Evolutionary conservation across 1,139 yeast species (phyloP).

Genomic region (Pichia sp.): DNA sequence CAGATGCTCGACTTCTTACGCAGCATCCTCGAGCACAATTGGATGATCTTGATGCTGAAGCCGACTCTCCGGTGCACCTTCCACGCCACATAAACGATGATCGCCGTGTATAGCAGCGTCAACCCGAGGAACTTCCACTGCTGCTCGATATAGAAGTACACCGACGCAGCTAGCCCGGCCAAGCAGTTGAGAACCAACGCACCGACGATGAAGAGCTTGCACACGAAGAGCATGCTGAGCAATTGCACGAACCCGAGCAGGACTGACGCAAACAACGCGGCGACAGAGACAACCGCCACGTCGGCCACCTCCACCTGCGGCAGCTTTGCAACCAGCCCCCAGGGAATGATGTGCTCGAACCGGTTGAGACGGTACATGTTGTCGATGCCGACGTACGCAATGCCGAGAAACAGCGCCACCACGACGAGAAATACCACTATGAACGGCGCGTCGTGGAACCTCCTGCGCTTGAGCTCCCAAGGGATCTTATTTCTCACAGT

Average conservation of each 20-base stretch:
- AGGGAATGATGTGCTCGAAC: conserved; percentile 68
- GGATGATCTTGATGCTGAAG: conserved; percentile 69
- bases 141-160: conserved; percentile 57
- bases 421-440: conserved; percentile 58
- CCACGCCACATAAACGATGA: conserved; percentile 74
- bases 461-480: conserved; percentile 52
- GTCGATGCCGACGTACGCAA: conserved; percentile 64
- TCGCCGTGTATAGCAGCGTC: conserved; percentile 56
- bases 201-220: conserved; percentile 56
- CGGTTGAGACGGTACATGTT: conserved; percentile 37
- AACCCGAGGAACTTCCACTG: conserved; percentile 81
- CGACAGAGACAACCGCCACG: conserved; percentile 54
- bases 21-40: conserved; percentile 73
- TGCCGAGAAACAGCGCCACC: conserved; percentile 63
- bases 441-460: conserved; percentile 70
- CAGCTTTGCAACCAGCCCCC: conserved; percentile 36
- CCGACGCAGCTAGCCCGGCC: conserved; percentile 70
- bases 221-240: conserved; percentile 57
- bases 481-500: conserved; percentile 11
- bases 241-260: conserved; percentile 42
- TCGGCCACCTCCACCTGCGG: neutral
- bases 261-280: conserved; percentile 52
- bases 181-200: conserved; percentile 66
- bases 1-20: conserved; percentile 65
- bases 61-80: conserved; percentile 49